phyloP scores from a whole-genome alignment of 2,329 filamentous ascomycete species.

The Verticillium klebahnii region DNA sequence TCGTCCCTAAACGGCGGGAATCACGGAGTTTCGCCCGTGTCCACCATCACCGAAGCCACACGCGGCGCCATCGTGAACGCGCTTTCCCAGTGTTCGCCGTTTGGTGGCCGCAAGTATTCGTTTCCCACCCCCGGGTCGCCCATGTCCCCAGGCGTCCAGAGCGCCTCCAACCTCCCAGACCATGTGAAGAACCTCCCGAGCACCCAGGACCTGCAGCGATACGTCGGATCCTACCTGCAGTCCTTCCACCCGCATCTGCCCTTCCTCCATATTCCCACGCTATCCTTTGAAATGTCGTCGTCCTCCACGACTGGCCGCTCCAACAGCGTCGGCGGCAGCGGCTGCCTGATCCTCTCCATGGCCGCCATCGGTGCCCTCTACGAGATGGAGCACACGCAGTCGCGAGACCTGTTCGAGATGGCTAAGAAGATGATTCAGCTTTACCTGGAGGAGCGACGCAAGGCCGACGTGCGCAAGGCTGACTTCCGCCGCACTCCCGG shows the following conservation, averaged over 20 bases:
- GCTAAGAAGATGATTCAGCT: slow-evolving; percentile 94
- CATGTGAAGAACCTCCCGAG: slow-evolving; percentile 63
- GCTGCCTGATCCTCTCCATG: slow-evolving; percentile 83
- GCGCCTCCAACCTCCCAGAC: slow-evolving; percentile 40
- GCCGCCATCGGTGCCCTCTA: slow-evolving; percentile 72
- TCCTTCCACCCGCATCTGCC: slow-evolving; percentile 93
- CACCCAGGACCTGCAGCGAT: slow-evolving; percentile 82
- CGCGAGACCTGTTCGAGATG: slow-evolving; percentile 83
- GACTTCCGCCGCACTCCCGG: slow-evolving; percentile 49
- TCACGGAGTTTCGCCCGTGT: slow-evolving; percentile 53
- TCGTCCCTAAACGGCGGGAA: slow-evolving; percentile 65
- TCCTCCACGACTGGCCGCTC: slow-evolving; percentile 25
- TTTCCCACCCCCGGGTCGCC: slow-evolving; percentile 52
- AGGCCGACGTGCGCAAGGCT: slow-evolving; percentile 70
- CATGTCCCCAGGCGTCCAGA: slow-evolving; percentile 46
- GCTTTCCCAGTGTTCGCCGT: slow-evolving; percentile 51
- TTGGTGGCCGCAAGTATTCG: slow-evolving; percentile 60
- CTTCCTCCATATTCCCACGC: slow-evolving; percentile 87
- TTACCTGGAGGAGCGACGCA: slow-evolving; percentile 86
- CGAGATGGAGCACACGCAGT: slow-evolving; percentile 74
- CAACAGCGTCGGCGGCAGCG: slow-evolving; percentile 59
- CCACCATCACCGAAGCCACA: slow-evolving; percentile 62
- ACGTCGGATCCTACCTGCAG: slow-evolving; percentile 82
- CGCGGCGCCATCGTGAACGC: slow-evolving; percentile 57
- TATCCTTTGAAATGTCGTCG: slow-evolving; percentile 80